Evolutionary conservation across 2,329 filamentous ascomycete species (phyloP).

Genomic region (Fusarium gaditjirri): DNA sequence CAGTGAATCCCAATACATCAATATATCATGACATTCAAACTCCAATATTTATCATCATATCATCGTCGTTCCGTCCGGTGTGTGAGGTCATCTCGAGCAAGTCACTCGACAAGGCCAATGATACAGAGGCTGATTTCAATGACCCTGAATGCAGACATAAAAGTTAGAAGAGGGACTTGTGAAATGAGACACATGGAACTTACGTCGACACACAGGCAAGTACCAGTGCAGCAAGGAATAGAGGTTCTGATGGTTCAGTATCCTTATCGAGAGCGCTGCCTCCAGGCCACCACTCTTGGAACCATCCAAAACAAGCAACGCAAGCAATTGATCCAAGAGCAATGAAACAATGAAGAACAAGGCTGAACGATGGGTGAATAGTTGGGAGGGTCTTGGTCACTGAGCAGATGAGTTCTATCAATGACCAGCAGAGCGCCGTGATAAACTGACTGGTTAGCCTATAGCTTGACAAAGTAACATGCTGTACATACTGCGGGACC

Average conservation of each 20-base stretch:
- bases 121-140: neutral
- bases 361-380: neutral
- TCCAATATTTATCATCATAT: neutral
- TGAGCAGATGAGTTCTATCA: neutral
- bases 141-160: neutral
- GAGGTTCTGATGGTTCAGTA: neutral
- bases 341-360: neutral
- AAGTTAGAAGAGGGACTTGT: rapidly evolving
- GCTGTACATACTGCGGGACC: neutral
- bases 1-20: neutral
- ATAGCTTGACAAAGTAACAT: rapidly evolving
- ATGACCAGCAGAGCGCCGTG: neutral
- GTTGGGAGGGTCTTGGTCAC: neutral
- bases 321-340: neutral
- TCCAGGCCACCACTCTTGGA: neutral
- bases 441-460: neutral
- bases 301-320: neutral
- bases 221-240: neutral
- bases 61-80: neutral
- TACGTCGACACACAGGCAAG: neutral
- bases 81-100: rapidly evolving
- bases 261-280: neutral
- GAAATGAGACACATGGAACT: rapidly evolving
- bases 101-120: neutral
- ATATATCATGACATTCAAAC: neutral